Evolutionary conservation across 2,329 filamentous ascomycete species (phyloP).

Genomic region (Byssoonygena ceratinophila): DNA sequence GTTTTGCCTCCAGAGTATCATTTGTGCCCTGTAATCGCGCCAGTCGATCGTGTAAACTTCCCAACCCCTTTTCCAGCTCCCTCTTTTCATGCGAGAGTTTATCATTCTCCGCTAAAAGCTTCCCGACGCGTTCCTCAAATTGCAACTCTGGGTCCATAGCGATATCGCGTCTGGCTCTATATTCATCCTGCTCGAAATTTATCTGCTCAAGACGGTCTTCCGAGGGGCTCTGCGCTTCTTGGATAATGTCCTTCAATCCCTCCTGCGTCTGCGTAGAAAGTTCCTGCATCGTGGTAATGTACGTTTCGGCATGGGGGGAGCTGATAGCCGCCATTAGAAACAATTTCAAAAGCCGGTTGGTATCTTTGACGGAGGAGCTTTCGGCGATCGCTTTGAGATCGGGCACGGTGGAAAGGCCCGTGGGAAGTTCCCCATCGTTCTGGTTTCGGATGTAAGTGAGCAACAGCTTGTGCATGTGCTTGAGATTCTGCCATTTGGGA

Average conservation of each 20-base stretch:
- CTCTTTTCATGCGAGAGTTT: slow-evolving; percentile 45
- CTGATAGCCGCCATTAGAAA: slow-evolving; percentile 53
- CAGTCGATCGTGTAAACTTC: slow-evolving; percentile 49
- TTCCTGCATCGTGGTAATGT: slow-evolving; percentile 41
- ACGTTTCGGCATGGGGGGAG: slow-evolving; percentile 47
- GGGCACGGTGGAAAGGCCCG: slow-evolving; percentile 34
- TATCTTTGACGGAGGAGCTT: slow-evolving; percentile 34
- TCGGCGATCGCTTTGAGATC: slow-evolving; percentile 40
- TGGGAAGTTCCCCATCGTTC: slow-evolving; percentile 35
- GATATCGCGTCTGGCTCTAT: slow-evolving; percentile 26
- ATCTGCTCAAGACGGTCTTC: slow-evolving; percentile 29
- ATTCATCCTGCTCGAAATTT: slow-evolving; percentile 30
- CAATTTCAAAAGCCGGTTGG: slow-evolving; percentile 50
- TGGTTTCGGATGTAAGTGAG: slow-evolving; percentile 38
- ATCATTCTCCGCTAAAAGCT: slow-evolving; percentile 48
- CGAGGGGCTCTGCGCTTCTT: slow-evolving; percentile 37
- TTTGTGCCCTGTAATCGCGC: slow-evolving; percentile 47
- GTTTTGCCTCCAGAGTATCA: slow-evolving; percentile 36
- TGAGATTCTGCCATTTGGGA: slow-evolving; percentile 40
- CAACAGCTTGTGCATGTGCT: slow-evolving; percentile 39
- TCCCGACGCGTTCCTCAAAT: slow-evolving; percentile 41
- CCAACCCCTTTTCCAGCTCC: slow-evolving; percentile 37
- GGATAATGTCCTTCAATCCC: slow-evolving; percentile 39
- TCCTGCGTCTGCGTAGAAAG: slow-evolving; percentile 37
- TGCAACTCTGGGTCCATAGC: slow-evolving; percentile 37